Percentiles rank a stretch among this genome's conserved stretches.
phyloP scores from a whole-genome alignment of 441 rosid genomes.

The Erodium texanum region DNA sequence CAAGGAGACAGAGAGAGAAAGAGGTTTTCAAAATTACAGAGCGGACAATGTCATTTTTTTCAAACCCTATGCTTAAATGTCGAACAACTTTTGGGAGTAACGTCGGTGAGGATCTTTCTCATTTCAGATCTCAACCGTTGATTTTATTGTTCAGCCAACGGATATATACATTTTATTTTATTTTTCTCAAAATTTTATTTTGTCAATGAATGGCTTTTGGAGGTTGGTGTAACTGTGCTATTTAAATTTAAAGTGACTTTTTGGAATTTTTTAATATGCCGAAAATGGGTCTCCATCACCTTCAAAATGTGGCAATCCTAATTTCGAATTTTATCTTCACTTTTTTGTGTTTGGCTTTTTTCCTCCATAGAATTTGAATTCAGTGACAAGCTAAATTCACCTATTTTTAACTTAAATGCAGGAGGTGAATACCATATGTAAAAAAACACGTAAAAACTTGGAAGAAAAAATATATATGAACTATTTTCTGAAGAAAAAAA shows the following conservation, averaged over 20 bases:
- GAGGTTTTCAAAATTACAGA: background rate
- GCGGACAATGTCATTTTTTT: background rate
- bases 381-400: no score
- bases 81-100: background rate
- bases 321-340: no score
- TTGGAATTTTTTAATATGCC: background rate
- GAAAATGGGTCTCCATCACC: background rate
- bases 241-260: background rate
- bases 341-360: no score
- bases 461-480: no score
- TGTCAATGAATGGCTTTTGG: background rate
- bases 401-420: no score
- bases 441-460: no score
- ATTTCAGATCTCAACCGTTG: background rate
- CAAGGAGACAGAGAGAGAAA: background rate
- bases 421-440: no score
- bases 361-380: no score
- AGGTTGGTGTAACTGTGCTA: background rate
- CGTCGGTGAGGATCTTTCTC: background rate
- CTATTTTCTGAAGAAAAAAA: no score
- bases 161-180: background rate
- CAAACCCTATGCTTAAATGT: background rate
- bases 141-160: background rate
- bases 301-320: background rate
- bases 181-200: background rate